Percentiles rank a stretch among this genome's conserved stretches.
phyloP scores from a whole-genome alignment of 1,139 yeast genomes.

The Kurtzmaniella quercitrusa region DNA sequence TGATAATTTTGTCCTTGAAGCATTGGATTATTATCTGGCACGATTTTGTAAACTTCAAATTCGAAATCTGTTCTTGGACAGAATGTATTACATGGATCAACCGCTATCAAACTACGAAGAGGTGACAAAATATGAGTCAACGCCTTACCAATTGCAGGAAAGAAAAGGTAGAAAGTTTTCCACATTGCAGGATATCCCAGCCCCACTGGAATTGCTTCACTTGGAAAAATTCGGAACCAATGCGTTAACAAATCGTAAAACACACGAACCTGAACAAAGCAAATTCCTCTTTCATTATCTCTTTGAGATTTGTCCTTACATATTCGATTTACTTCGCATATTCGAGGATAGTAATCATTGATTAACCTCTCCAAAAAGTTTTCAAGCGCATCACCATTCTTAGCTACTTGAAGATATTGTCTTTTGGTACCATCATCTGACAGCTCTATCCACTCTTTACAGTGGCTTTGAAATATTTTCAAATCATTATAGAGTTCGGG shows the following conservation, averaged over 20 bases:
- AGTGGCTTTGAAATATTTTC: conserved; percentile 18
- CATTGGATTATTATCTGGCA: conserved; percentile 2
- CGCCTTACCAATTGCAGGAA: conserved; percentile 31
- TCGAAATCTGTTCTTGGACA: conserved; percentile 30
- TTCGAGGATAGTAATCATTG: conserved; percentile 24
- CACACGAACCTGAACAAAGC: conserved; percentile 21
- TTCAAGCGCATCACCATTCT: conserved; percentile 22
- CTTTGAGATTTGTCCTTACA: conserved; percentile 16
- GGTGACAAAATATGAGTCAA: conserved; percentile 31
- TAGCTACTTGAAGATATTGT: conserved; percentile 8
- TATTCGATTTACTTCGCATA: conserved; percentile 20
- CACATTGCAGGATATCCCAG: conserved; percentile 25
- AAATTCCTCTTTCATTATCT: conserved; percentile 13
- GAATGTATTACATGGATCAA: conserved; percentile 32
- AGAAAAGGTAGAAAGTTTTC: conserved; percentile 32
- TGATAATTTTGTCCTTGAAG: conserved; percentile 4
- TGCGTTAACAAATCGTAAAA: conserved; percentile 28
- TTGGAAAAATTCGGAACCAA: conserved; percentile 36
- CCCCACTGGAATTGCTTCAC: conserved; percentile 29
- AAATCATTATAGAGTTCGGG: conserved; percentile 23
- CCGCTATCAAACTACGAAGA: conserved; percentile 28
- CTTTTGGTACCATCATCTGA: conserved; percentile 3
- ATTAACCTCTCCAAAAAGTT: conserved; percentile 25
- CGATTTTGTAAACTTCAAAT: conserved; percentile 18
- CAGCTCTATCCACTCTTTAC: conserved; percentile 7